These are phyloP conservation scores for Athelia psychrophila DNA, from an alignment of 1,284 basidiomycete genomes.

Conservation along the genomic window DNA sequence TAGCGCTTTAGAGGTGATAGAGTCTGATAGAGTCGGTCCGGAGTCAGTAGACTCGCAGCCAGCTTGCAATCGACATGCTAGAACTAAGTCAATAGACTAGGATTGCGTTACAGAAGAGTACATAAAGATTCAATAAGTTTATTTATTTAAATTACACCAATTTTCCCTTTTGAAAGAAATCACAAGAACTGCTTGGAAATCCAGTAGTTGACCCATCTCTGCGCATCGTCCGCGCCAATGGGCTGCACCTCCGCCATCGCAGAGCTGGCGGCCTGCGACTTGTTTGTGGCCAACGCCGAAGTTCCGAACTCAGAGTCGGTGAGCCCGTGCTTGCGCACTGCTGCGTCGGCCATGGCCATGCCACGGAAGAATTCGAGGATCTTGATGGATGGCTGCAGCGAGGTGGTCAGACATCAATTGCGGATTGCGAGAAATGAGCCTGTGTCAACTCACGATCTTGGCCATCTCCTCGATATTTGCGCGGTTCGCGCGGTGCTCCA, in stretches of 20 bases:
- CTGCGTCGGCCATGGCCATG: slow-evolving; percentile 7
- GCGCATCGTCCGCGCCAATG: slow-evolving; percentile 17
- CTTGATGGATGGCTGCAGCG: slow-evolving; percentile 30
- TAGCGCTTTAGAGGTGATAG: too few species aligned
- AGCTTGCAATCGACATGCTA: too few species aligned
- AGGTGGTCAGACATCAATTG: background rate
- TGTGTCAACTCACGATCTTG: slow-evolving; percentile 22
- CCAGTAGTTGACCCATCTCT: slow-evolving; percentile 26
- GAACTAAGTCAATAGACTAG: too few species aligned
- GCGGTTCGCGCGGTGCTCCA: slow-evolving; percentile 18
- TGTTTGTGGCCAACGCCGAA: slow-evolving; percentile 19
- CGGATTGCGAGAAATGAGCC: too few species aligned
- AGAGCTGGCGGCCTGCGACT: slow-evolving; percentile 17
- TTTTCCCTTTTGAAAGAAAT: too few species aligned
- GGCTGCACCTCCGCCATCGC: slow-evolving; percentile 17
- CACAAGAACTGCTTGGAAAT: slow-evolving; percentile 6
- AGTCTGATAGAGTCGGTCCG: too few species aligned
- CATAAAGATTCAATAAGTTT: too few species aligned
- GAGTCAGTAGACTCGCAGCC: too few species aligned
- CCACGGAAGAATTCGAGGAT: slow-evolving; percentile 30
- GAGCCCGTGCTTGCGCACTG: slow-evolving; percentile 1
- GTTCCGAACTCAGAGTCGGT: slow-evolving; percentile 16
- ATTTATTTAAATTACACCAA: too few species aligned
- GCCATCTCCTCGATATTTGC: slow-evolving; percentile 14
- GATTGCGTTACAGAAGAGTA: too few species aligned